phyloP scores from a whole-genome alignment of 371 early-diverging fungal species.

The Mucor lusitanicus region DNA sequence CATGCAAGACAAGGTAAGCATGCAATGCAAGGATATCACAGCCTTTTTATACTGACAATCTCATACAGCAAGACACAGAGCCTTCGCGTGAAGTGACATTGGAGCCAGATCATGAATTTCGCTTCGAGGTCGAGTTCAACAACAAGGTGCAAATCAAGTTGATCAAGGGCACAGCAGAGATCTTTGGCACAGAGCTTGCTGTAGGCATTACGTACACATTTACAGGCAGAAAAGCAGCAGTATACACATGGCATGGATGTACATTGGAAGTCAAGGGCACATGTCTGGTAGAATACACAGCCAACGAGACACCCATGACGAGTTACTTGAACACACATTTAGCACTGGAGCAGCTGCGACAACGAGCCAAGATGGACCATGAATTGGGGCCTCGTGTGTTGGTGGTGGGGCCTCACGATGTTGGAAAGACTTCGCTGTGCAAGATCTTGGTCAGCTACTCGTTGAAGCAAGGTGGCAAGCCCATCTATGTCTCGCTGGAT shows the following conservation, averaged over 20 bases:
- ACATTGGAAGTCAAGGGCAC: slow-evolving; percentile 68
- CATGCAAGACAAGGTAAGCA: not conserved
- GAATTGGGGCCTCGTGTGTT: slow-evolving; percentile 73
- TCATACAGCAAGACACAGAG: slow-evolving; percentile 17
- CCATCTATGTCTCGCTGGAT: slow-evolving; percentile 87
- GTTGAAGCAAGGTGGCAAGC: slow-evolving; percentile 70
- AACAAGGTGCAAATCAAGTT: slow-evolving; percentile 60
- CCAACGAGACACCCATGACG: slow-evolving; percentile 93
- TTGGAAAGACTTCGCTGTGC: slow-evolving; percentile 88
- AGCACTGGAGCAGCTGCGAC: slow-evolving; percentile 81
- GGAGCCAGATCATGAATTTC: slow-evolving; percentile 68
- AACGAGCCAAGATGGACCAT: slow-evolving; percentile 39
- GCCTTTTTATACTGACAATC: not conserved
- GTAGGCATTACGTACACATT: slow-evolving; percentile 76
- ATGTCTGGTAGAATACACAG: slow-evolving; percentile 82
- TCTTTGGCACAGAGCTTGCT: slow-evolving; percentile 91
- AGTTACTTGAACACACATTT: slow-evolving; percentile 87
- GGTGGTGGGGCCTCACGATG: slow-evolving; percentile 89
- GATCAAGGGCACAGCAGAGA: slow-evolving; percentile 81
- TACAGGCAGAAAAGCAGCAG: slow-evolving; percentile 83
- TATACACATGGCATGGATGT: slow-evolving; percentile 95
- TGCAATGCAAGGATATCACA: not conserved
- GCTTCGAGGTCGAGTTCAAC: slow-evolving; percentile 74
- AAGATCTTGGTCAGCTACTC: slow-evolving; percentile 88
- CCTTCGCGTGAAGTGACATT: slow-evolving; percentile 43